Conservation (phyloP, 1,284 basidiomycete genomes). For the Anthracocystis panici-leucophaei region DNA sequence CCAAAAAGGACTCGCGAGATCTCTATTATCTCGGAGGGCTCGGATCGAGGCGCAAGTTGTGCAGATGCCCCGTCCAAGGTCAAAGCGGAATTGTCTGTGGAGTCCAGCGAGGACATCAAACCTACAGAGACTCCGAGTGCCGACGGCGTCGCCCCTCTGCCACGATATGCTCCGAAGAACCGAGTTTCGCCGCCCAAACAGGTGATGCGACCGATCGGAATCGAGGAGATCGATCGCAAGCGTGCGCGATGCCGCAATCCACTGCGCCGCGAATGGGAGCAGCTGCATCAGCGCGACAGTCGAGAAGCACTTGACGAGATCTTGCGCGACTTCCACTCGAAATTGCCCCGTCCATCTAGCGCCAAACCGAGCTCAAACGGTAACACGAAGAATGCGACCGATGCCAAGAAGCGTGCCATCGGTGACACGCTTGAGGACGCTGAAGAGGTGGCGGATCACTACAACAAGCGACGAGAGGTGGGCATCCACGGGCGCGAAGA, state of each 20-base stretch:
- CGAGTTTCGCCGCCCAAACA: constrained; percentile 49
- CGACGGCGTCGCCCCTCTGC: constrained; percentile 18
- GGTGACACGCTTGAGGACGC: constrained; percentile 44
- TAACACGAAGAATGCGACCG: not conserved
- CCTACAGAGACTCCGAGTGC: not conserved
- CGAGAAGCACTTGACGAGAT: constrained; percentile 47
- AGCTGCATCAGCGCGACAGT: constrained; percentile 31
- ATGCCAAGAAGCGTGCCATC: constrained; percentile 26
- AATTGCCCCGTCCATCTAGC: constrained; percentile 4
- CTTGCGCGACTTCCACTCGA: constrained; percentile 36
- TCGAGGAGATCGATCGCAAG: constrained; percentile 53
- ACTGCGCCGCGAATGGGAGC: constrained; percentile 55
- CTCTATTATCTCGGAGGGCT: not conserved
- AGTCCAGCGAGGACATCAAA: not conserved
- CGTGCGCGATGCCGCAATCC: constrained; percentile 52
- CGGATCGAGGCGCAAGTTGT: not conserved
- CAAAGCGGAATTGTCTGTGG: not conserved
- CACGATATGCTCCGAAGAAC: constrained; percentile 45
- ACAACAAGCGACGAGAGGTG: constrained; percentile 92
- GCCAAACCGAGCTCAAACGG: not conserved
- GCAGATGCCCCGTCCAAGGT: not conserved
- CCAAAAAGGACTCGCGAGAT: not conserved
- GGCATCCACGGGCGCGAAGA: constrained; percentile 84
- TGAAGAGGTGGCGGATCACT: constrained; percentile 52
- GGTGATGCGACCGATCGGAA: constrained; percentile 48